Conservation (phyloP, 169 alveolate genomes). For the Pseudocohnilembus persalinus region DNA sequence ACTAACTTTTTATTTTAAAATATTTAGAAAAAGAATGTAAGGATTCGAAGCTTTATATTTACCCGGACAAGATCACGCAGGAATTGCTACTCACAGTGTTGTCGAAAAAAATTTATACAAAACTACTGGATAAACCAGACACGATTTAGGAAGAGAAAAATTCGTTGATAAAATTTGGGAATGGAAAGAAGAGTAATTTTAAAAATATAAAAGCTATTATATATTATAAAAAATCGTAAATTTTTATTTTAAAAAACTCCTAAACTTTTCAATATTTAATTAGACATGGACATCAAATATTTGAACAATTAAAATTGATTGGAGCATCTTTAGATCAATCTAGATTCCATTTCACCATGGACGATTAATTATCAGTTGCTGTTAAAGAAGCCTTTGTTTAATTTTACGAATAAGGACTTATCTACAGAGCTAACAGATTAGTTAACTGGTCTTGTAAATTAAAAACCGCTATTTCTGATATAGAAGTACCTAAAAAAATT, state of each 20-base stretch:
- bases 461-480: conserved; percentile 98
- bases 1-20: background rate
- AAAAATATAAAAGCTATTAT: background rate
- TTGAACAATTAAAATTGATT: conserved; percentile 62
- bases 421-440: conserved; percentile 95
- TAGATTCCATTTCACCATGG: conserved; percentile 97
- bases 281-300: conserved; percentile 49
- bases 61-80: conserved; percentile 99
- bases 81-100: conserved; percentile 99
- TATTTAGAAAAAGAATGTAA: conserved; percentile 87
- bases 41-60: conserved; percentile 97
- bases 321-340: conserved; percentile 98
- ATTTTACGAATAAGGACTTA: conserved; percentile 93
- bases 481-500: no score
- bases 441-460: conserved; percentile 99
- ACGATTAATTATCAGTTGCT: conserved; percentile 89
- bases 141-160: conserved; percentile 97
- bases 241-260: background rate
- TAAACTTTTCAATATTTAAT: background rate
- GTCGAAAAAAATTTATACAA: conserved; percentile 95
- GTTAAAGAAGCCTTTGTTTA: conserved; percentile 96
- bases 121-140: conserved; percentile 92
- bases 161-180: conserved; percentile 95
- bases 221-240: background rate
- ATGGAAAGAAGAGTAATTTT: conserved; percentile 96